A percentile compares a stretch with the other conserved stretches of the same genome.
These are phyloP conservation scores for Penicillium taxi DNA, from an alignment of 495 filamentous ascomycete genomes.

Conservation along the genomic window DNA sequence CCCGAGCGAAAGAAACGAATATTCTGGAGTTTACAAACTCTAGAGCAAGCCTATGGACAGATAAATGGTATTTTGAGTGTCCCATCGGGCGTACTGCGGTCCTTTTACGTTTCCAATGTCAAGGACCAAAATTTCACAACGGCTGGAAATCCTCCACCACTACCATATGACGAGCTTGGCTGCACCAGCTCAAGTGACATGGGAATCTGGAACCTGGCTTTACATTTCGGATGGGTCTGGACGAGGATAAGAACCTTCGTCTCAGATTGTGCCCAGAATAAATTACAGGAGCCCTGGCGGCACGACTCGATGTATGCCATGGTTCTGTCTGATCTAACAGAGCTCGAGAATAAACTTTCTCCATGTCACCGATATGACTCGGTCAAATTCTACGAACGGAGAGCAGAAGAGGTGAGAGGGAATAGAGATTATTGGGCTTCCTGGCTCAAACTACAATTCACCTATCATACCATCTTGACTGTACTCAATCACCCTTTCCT, in stretches of 20 bases:
- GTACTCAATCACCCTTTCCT: slow-evolving; percentile 42
- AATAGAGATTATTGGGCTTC: slow-evolving; percentile 37
- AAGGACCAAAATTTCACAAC: slow-evolving; percentile 13
- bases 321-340: slow-evolving; percentile 36
- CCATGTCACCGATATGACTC: slow-evolving; percentile 41
- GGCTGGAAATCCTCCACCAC: slow-evolving; percentile 21
- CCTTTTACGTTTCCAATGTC: slow-evolving; percentile 21
- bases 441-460: slow-evolving; percentile 41
- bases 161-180: slow-evolving; percentile 31
- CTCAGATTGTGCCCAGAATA: slow-evolving; percentile 32
- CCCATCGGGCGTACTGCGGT: slow-evolving; percentile 25
- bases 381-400: slow-evolving; percentile 40
- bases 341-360: slow-evolving; percentile 38
- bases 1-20: slow-evolving; percentile 36
- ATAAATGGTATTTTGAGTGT: slow-evolving; percentile 32
- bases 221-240: slow-evolving; percentile 42
- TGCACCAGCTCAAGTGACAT: slow-evolving; percentile 23
- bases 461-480: slow-evolving; percentile 38
- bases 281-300: slow-evolving; percentile 39
- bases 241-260: slow-evolving; percentile 34
- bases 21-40: slow-evolving; percentile 39
- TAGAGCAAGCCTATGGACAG: slow-evolving; percentile 37
- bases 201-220: slow-evolving; percentile 36
- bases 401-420: slow-evolving; percentile 25
- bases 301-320: slow-evolving; percentile 41